These are phyloP conservation scores for Pontederia paniculata DNA, from an alignment of 176 grass and related monocot genomes.

Conservation along the genomic window DNA sequence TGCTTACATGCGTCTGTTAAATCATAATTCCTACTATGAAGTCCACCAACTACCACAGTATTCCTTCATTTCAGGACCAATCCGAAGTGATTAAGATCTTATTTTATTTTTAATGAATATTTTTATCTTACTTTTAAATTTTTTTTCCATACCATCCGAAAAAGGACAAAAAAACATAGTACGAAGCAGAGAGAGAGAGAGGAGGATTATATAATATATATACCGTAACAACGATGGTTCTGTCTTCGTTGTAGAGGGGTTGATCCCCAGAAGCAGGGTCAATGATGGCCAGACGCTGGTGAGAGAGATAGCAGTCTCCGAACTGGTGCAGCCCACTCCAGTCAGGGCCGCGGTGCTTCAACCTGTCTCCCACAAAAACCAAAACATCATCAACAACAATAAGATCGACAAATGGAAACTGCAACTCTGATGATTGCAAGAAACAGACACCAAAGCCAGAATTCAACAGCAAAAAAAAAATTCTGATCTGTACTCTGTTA, in stretches of 20 bases:
- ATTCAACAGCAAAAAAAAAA: no score
- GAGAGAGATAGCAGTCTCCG: slow-evolving; percentile 68
- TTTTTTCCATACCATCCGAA: no score
- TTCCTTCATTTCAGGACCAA: no score
- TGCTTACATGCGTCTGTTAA: no score
- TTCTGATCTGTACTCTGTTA: no score
- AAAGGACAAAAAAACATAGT: no score
- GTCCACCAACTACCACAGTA: no score
- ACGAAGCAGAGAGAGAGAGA: background rate
- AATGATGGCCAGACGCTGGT: slow-evolving; percentile 81
- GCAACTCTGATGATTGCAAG: background rate
- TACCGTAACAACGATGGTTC: slow-evolving; percentile 80
- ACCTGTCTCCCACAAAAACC: slow-evolving; percentile 29
- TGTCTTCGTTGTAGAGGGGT: slow-evolving; percentile 81
- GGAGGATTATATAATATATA: background rate
- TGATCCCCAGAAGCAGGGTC: slow-evolving; percentile 91
- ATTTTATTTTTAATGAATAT: no score
- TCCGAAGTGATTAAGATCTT: no score
- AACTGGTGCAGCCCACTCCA: slow-evolving; percentile 85
- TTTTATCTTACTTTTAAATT: no score
- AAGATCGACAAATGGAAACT: background rate
- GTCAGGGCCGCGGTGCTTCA: slow-evolving; percentile 82
- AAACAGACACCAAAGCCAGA: background rate
- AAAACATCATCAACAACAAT: background rate
- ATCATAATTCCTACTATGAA: no score